Base-by-base conservation (phyloP, 306 rosid species). In the Coriaria nepalensis region DNA sequence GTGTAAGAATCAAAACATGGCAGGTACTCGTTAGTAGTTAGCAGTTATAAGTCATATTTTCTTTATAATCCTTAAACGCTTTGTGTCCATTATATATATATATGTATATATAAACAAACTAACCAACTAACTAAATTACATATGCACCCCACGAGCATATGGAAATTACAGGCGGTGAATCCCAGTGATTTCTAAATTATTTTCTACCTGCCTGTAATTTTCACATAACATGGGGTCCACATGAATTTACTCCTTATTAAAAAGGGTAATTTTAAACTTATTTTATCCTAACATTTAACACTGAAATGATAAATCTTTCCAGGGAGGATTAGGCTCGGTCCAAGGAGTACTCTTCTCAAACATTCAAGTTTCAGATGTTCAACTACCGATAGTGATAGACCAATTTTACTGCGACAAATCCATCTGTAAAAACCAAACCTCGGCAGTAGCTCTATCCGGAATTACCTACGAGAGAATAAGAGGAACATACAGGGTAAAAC, bases 1-100 rank as follows among this genome's bases (percentile, higher is more conserved):
- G 97, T 33, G 95, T 90, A 34, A 81, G 97, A 71, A 86, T 90
- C 78, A 90, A 90, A 78, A 90, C 97, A 60, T 90, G 95, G 97
- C 97, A 88, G 97, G 97, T 88, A 83, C 8, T 45, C 4, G 55
- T 44, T 20, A 20, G 3, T 20, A 20, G 29, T 20, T 20, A 20
- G 3, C 3, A 20, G 3, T 20, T 20, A 20, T 20, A 20, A 20
- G 29, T 20, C 29, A 20, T 20, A 20, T 1, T 20, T 20, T 20
- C 29, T 20, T 20, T 20, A 1, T 20, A 20, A 20, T 20, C 29
- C 29, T 20, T 20, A 20, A 20, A 20, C 3, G 3, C 29, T 20
- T 3, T 1, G 3, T 20, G 2, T 20, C 1, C 29, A 20, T 20
- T 20, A 20, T 20, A 20, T 20, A 20, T 20, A 20, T 20, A 1